phyloP scores from a whole-genome alignment of 139 green algal species.

The Micractinium conductrix region DNA sequence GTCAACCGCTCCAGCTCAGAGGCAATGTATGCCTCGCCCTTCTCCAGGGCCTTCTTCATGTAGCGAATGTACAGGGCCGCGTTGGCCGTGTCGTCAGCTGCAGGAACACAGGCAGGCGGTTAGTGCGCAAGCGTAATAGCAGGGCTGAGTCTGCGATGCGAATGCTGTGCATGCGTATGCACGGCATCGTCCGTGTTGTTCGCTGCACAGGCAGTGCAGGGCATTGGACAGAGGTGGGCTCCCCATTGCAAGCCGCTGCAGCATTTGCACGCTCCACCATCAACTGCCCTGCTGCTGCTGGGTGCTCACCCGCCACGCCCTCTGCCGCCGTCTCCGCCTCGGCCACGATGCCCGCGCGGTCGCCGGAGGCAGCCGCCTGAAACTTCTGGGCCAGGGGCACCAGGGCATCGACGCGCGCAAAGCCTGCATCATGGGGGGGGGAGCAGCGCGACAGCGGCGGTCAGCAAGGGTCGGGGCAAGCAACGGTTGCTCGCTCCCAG shows the following conservation, averaged over 20 bases:
- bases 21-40: conserved; percentile 76
- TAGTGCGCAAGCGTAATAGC: too few species aligned
- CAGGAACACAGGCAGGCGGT: not conserved
- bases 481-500: too few species aligned
- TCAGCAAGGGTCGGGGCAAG: not conserved
- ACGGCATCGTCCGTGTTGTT: not conserved
- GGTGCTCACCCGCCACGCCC: conserved; percentile 3
- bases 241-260: too few species aligned
- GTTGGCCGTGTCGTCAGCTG: conserved; percentile 51
- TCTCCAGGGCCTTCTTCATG: conserved; percentile 73
- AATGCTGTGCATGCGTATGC: not conserved
- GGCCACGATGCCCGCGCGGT: not conserved
- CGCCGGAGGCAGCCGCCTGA: conserved; percentile 6
- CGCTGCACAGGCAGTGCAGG: not conserved
- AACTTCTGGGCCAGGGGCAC: conserved; percentile 40
- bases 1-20: conserved; percentile 77
- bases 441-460: too few species aligned
- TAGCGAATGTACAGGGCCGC: conserved; percentile 76
- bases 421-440: conserved; percentile 79
- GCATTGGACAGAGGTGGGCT: not conserved
- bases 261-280: too few species aligned
- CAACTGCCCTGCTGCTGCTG: not conserved
- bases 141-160: too few species aligned
- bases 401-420: conserved; percentile 64
- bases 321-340: conserved; percentile 34